These are phyloP conservation scores for Salvia sclarea DNA, from an alignment of 305 asterid species.

Conservation along the genomic window DNA sequence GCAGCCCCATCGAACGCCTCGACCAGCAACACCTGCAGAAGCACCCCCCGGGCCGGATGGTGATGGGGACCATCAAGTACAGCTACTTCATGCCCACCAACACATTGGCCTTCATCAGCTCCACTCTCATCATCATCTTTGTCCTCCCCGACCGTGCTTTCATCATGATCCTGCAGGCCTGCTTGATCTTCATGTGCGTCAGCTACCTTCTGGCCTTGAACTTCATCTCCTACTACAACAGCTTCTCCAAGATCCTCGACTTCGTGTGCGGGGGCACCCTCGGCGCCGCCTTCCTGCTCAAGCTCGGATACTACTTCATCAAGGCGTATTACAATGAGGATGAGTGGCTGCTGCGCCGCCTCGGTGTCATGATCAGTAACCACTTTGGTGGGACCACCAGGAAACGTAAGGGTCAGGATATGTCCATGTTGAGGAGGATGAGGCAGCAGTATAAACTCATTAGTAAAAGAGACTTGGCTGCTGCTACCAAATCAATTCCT, in stretches of 20 bases:
- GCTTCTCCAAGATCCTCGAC: background rate
- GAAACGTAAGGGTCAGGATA: too few relatives aligned
- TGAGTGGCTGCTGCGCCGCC: conserved; percentile 20
- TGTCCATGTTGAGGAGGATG: conserved; percentile 9
- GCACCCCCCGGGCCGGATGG: conserved; percentile 19
- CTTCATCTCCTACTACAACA: background rate
- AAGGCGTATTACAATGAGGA: conserved; percentile 22
- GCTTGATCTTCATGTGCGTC: conserved; percentile 23
- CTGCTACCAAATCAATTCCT: too few relatives aligned
- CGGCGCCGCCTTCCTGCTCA: background rate
- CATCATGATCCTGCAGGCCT: conserved; percentile 8
- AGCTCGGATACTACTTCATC: conserved; percentile 14
- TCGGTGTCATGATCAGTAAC: background rate
- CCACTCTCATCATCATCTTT: conserved; percentile 28
- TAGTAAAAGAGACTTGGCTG: background rate
- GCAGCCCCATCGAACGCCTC: too few relatives aligned
- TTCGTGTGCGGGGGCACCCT: conserved; percentile 13
- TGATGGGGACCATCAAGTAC: conserved; percentile 25
- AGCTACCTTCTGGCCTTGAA: conserved; percentile 20
- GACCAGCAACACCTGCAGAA: background rate
- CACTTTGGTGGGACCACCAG: background rate
- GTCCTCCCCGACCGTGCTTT: conserved; percentile 28
- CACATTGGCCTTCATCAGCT: conserved; percentile 29
- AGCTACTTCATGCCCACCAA: conserved; percentile 33
- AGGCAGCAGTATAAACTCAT: conserved; percentile 13